Evolutionary conservation across 441 rosid genomes (phyloP).

Genomic region (Isatis lusitanica): DNA sequence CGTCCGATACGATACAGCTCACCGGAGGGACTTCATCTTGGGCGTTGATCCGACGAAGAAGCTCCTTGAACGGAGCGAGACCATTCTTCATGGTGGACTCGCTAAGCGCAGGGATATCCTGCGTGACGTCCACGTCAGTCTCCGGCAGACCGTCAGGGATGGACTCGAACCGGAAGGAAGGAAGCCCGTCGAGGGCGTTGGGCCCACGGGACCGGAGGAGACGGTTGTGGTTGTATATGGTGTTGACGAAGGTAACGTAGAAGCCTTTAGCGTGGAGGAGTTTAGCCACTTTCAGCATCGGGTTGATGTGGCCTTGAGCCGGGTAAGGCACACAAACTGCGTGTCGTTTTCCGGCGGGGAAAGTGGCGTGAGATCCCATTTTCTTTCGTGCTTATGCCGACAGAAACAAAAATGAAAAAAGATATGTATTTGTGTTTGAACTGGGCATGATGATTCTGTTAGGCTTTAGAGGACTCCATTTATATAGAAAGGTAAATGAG

Average conservation of each 20-base stretch:
- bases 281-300: conserved; percentile 37
- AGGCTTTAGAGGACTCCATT: not conserved
- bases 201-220: conserved; percentile 31
- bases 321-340: conserved; percentile 37
- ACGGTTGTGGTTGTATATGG: conserved; percentile 32
- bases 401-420: not conserved
- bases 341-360: conserved; percentile 10
- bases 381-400: not conserved
- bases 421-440: not conserved
- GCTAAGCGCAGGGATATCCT: conserved; percentile 22
- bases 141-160: conserved; percentile 39
- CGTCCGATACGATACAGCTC: conserved; percentile 34
- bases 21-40: conserved; percentile 27
- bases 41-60: conserved; percentile 15
- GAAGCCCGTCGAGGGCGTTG: conserved; percentile 26
- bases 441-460: not conserved
- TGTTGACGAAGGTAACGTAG: conserved; percentile 35
- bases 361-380: conserved; percentile 5
- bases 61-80: conserved; percentile 30
- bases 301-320: conserved; percentile 36
- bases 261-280: conserved; percentile 34
- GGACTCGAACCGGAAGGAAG: conserved; percentile 31
- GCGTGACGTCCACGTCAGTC: conserved; percentile 10
- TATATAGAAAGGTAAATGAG: not conserved
- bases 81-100: conserved; percentile 19